Conservation (phyloP, 495 filamentous ascomycete genomes). For the Trichocladium antarcticum region DNA sequence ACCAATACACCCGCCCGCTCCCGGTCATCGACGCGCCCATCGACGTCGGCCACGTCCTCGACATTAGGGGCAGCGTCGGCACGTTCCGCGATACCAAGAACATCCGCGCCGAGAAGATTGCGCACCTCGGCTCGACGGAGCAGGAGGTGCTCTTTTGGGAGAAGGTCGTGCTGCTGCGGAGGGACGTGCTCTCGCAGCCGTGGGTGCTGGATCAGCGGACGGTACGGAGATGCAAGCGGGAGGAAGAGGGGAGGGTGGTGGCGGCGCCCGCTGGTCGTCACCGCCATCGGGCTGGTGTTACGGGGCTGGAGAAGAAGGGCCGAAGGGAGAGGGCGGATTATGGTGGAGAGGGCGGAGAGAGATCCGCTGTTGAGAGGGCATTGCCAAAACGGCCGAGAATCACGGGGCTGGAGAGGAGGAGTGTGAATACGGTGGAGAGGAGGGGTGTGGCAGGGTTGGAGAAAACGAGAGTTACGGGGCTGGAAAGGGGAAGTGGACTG, state of each 20-base stretch:
- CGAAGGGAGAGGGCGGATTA: too few species aligned
- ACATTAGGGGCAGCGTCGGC: conserved; percentile 63
- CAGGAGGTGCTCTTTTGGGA: conserved; percentile 71
- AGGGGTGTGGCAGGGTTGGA: neutral
- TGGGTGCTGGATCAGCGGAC: conserved; percentile 53
- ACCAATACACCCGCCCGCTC: neutral
- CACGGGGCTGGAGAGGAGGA: neutral
- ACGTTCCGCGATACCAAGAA: conserved; percentile 54
- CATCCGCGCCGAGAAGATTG: conserved; percentile 57
- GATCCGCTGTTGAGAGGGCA: neutral
- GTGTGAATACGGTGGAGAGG: neutral
- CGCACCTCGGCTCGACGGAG: conserved; percentile 49
- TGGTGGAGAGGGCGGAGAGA: conserved; percentile 7
- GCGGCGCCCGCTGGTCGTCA: too few species aligned
- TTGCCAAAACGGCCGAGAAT: neutral
- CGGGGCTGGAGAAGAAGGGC: conserved; percentile 22
- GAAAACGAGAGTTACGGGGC: neutral
- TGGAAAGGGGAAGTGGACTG: neutral
- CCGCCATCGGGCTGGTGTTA: conserved; percentile 29
- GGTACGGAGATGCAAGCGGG: conserved; percentile 42
- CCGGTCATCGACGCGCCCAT: conserved; percentile 30
- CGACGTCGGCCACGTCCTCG: conserved; percentile 57
- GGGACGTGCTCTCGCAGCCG: conserved; percentile 51
- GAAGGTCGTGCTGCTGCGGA: conserved; percentile 50
- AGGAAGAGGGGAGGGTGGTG: conserved; percentile 30